Evolutionary conservation across 1,284 basidiomycete species (phyloP).

Genomic region (Sparassis latifolia): DNA sequence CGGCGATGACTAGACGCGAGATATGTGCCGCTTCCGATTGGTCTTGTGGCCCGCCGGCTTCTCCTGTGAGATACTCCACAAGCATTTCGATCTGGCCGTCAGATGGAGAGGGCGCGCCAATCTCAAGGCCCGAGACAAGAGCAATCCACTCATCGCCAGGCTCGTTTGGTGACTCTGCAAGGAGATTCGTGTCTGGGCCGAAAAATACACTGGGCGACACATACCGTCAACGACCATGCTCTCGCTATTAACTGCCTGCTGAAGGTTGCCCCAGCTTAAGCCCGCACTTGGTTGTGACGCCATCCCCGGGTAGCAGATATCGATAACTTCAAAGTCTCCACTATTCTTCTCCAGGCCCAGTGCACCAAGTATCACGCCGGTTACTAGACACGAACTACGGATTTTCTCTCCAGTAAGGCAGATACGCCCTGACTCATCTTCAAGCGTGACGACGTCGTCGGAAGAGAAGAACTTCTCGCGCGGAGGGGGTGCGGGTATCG

Average conservation of each 20-base stretch:
- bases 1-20: constrained; percentile 79
- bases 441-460: constrained; percentile 82
- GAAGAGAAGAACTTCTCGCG: constrained; percentile 70
- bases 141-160: constrained; percentile 69
- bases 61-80: constrained; percentile 84
- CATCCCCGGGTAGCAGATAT: constrained; percentile 81
- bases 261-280: constrained; percentile 15
- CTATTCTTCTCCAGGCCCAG: constrained; percentile 84
- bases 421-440: constrained; percentile 94
- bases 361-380: constrained; percentile 86
- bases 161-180: constrained; percentile 4
- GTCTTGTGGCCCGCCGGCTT: constrained; percentile 67
- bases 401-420: constrained; percentile 74
- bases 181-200: not conserved
- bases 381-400: constrained; percentile 60
- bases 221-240: constrained; percentile 40
- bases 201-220: constrained; percentile 2
- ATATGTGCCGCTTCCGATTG: constrained; percentile 64
- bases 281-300: constrained; percentile 46
- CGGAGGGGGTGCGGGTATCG: constrained; percentile 79
- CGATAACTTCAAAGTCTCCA: constrained; percentile 95
- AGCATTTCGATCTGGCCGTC: constrained; percentile 79
- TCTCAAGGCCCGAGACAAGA: constrained; percentile 75
- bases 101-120: constrained; percentile 53
- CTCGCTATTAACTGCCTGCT: constrained; percentile 25